These are phyloP conservation scores for Eurotiales sp. DNA, from an alignment of 2,329 filamentous ascomycete genomes.

Conservation along the genomic window DNA sequence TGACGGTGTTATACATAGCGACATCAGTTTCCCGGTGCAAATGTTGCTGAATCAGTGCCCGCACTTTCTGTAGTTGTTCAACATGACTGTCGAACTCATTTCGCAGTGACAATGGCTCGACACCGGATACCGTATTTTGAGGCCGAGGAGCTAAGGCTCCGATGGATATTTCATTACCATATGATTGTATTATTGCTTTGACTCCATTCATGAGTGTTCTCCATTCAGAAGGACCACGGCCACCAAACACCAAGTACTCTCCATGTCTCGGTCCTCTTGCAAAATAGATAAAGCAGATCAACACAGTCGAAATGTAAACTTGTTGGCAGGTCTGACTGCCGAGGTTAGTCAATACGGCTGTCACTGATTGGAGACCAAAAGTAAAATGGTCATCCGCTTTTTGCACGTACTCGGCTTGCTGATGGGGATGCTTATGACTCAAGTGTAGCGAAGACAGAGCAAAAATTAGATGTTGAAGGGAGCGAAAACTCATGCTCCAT, in stretches of 20 bases:
- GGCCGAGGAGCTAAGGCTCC: neutral
- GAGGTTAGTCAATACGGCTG: slow-evolving; percentile 23
- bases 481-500: slow-evolving; percentile 29
- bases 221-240: slow-evolving; percentile 28
- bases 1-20: neutral
- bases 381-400: slow-evolving; percentile 33
- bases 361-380: slow-evolving; percentile 32
- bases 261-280: slow-evolving; percentile 25
- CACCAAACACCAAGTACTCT: slow-evolving; percentile 33
- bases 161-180: neutral
- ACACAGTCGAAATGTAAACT: slow-evolving; percentile 28
- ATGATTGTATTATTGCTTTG: slow-evolving; percentile 18
- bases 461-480: slow-evolving; percentile 31
- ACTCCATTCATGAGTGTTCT: slow-evolving; percentile 30
- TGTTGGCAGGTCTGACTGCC: slow-evolving; percentile 27
- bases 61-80: neutral
- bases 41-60: neutral
- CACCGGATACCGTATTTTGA: too few species aligned
- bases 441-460: slow-evolving; percentile 29
- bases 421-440: slow-evolving; percentile 19
- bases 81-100: neutral
- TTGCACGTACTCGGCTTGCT: slow-evolving; percentile 20
- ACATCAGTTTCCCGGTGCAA: neutral
- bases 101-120: too few species aligned
- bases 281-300: slow-evolving; percentile 35